A percentile compares a stretch with the other conserved stretches of the same genome.
Conservation (phyloP, 202 grass and related monocot genomes). For the Hordeum pubiflorum region DNA sequence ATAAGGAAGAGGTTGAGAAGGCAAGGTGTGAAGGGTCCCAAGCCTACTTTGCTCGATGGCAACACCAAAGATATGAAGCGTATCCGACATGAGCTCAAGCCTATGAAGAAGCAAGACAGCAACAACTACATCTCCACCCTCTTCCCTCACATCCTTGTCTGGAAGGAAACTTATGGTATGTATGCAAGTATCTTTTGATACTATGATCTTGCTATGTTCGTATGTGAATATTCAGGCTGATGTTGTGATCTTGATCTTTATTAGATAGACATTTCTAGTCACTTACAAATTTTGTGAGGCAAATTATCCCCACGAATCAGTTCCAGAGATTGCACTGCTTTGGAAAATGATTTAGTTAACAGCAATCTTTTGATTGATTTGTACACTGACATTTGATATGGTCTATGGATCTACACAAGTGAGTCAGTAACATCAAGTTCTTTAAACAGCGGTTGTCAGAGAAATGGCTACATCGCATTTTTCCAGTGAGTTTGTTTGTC, state of each 20-base stretch:
- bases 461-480: neutral
- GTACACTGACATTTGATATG: neutral
- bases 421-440: neutral
- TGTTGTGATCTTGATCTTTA: neutral
- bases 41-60: slow-evolving; percentile 48
- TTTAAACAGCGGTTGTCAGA: neutral
- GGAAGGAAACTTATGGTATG: slow-evolving; percentile 63
- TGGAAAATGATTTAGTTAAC: neutral
- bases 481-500: neutral
- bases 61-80: slow-evolving; percentile 61
- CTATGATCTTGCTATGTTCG: neutral
- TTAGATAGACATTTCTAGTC: neutral
- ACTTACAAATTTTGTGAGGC: neutral
- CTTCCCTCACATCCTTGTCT: slow-evolving; percentile 54
- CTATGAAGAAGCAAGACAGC: slow-evolving; percentile 16
- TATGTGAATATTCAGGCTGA: neutral
- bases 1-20: slow-evolving; percentile 49
- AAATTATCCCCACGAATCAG: neutral
- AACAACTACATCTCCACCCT: slow-evolving; percentile 39
- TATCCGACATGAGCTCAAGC: slow-evolving; percentile 30
- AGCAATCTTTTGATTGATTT: neutral
- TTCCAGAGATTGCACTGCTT: neutral
- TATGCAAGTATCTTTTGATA: neutral
- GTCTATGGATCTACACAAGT: neutral
- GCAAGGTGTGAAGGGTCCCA: slow-evolving; percentile 57